Evolutionary conservation across 179 eudicot species (phyloP).

Genomic region (Camellia oleifera): DNA sequence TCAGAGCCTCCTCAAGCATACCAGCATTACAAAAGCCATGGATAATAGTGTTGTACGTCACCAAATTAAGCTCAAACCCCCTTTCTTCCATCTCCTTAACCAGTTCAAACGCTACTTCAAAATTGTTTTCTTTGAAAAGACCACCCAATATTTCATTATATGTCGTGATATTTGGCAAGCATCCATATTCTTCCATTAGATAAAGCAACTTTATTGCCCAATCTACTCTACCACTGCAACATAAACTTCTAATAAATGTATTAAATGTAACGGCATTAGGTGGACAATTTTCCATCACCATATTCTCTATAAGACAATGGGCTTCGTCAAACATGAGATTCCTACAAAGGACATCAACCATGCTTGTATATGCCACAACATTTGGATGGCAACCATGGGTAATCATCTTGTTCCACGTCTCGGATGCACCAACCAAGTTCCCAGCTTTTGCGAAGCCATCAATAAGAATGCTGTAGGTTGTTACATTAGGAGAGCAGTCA

Average conservation of each 20-base stretch:
- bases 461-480: slow-evolving; percentile 65
- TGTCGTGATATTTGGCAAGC: slow-evolving; percentile 47
- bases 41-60: slow-evolving; percentile 59
- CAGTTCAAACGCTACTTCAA: slow-evolving; percentile 34
- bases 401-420: slow-evolving; percentile 79
- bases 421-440: slow-evolving; percentile 59
- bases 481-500: slow-evolving; percentile 51
- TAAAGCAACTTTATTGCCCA: slow-evolving; percentile 53
- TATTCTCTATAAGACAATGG: slow-evolving; percentile 51
- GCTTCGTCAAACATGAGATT: slow-evolving; percentile 67
- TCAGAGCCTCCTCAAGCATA: slow-evolving; percentile 41
- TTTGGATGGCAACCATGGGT: slow-evolving; percentile 65
- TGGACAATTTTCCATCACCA: slow-evolving; percentile 50
- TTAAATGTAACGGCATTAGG: slow-evolving; percentile 75
- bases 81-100: slow-evolving; percentile 50
- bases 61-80: slow-evolving; percentile 46
- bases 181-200: slow-evolving; percentile 50
- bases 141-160: slow-evolving; percentile 63
- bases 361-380: slow-evolving; percentile 74
- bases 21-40: slow-evolving; percentile 43
- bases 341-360: slow-evolving; percentile 76
- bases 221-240: slow-evolving; percentile 49
- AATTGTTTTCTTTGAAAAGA: slow-evolving; percentile 44
- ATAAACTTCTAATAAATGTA: slow-evolving; percentile 57
- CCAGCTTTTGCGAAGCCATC: slow-evolving; percentile 65